These are phyloP conservation scores for Croton laevigatus DNA, from an alignment of 441 rosid species.

Conservation along the genomic window DNA sequence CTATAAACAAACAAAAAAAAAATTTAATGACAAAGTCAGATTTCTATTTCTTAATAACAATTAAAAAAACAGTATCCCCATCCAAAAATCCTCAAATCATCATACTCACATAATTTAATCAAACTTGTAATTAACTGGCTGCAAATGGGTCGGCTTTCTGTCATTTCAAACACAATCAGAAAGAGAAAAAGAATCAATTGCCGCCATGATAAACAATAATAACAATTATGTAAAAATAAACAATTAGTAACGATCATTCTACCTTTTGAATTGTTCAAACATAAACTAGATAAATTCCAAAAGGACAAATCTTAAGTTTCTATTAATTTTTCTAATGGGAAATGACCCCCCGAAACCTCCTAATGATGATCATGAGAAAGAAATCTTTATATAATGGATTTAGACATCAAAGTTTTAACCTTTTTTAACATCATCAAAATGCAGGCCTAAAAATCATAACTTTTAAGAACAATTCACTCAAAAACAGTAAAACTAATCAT, in stretches of 20 bases:
- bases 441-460: background rate
- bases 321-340: constrained; percentile 8
- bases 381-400: background rate
- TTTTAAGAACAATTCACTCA: background rate
- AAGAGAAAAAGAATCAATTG: constrained; percentile 30
- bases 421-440: background rate
- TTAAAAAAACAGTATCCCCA: constrained; percentile 15
- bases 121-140: constrained; percentile 21
- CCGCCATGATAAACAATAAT: constrained; percentile 30
- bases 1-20: constrained; percentile 24
- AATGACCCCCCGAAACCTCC: constrained; percentile 7
- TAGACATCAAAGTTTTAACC: constrained; percentile 1
- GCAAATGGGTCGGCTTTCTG: constrained; percentile 26
- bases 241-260: constrained; percentile 10
- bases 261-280: constrained; percentile 24
- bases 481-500: background rate
- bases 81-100: background rate
- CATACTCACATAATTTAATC: constrained; percentile 28
- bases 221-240: constrained; percentile 10
- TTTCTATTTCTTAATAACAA: background rate
- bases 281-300: constrained; percentile 14
- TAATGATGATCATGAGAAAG: background rate
- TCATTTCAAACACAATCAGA: constrained; percentile 12
- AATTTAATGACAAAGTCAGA: constrained; percentile 31
- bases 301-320: constrained; percentile 1